Percentiles rank a stretch among this genome's conserved stretches.
Conservation (phyloP, 129 eudicot species). For the Escallonia herrerae region DNA sequence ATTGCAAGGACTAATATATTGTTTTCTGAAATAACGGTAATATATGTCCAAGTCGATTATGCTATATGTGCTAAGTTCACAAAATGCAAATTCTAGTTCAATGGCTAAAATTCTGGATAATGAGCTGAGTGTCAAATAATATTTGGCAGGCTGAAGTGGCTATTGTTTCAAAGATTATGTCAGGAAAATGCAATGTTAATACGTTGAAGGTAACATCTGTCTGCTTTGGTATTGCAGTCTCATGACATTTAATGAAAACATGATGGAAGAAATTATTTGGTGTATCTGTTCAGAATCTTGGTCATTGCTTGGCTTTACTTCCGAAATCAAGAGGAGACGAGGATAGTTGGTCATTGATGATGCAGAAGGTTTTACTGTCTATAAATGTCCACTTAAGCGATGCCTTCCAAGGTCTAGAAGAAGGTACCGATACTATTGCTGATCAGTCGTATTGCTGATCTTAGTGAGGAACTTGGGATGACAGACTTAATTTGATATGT, state of each 20-base stretch:
- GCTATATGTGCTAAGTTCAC: too few relatives aligned
- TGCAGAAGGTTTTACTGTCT: constrained; percentile 65
- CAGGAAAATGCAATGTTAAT: constrained; percentile 45
- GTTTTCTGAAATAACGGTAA: too few relatives aligned
- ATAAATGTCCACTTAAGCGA: constrained; percentile 51
- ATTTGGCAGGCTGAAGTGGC: constrained; percentile 77
- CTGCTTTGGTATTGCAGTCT: background rate
- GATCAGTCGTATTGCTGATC: constrained; percentile 9
- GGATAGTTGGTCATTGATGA: constrained; percentile 82
- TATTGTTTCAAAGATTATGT: constrained; percentile 57
- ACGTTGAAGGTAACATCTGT: constrained; percentile 45
- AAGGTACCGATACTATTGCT: constrained; percentile 36
- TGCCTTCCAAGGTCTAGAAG: constrained; percentile 78
- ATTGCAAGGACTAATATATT: too few relatives aligned
- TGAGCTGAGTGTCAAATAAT: constrained; percentile 19
- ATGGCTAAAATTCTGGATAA: constrained; percentile 3
- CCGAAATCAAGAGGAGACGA: constrained; percentile 85
- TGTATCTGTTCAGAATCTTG: constrained; percentile 52
- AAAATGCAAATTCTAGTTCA: background rate
- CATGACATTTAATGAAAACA: constrained; percentile 3
- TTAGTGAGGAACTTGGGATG: constrained; percentile 1
- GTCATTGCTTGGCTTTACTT: constrained; percentile 65
- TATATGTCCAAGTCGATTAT: too few relatives aligned
- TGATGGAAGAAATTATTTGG: background rate
- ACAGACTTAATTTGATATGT: constrained; percentile 5